Conservation (phyloP, 1,139 yeast genomes). For the Pichia sp. region DNA sequence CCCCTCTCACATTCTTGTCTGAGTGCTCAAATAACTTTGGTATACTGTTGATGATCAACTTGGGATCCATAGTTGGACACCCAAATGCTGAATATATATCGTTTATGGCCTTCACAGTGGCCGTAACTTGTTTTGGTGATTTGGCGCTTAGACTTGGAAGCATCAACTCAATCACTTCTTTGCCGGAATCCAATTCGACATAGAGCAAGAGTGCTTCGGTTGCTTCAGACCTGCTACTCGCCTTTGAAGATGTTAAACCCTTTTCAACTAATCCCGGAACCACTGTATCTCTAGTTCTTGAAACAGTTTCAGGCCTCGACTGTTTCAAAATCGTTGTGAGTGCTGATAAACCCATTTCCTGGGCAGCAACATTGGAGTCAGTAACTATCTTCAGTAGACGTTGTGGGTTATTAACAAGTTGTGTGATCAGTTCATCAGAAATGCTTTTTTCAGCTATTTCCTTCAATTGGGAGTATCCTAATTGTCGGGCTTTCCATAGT, state of each 20-base stretch:
- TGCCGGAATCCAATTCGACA: conserved; percentile 64
- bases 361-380: conserved; percentile 89
- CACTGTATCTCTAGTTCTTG: conserved; percentile 41
- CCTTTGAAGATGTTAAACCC: conserved; percentile 71
- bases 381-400: conserved; percentile 53
- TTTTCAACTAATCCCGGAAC: conserved; percentile 69
- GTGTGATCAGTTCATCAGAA: conserved; percentile 52
- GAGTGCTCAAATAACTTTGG: conserved; percentile 80
- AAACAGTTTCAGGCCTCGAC: conserved; percentile 48
- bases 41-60: conserved; percentile 53
- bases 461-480: conserved; percentile 70
- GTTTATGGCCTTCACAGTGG: conserved; percentile 53
- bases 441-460: conserved; percentile 51
- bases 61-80: conserved; percentile 60
- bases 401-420: conserved; percentile 49
- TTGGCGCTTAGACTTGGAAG: conserved; percentile 58
- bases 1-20: conserved; percentile 81
- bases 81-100: conserved; percentile 66
- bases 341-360: conserved; percentile 70
- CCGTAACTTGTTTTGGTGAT: conserved; percentile 77
- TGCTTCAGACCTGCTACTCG: conserved; percentile 67
- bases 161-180: conserved; percentile 62
- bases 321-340: conserved; percentile 53
- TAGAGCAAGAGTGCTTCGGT: conserved; percentile 58
- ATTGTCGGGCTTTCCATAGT: conserved; percentile 82